phyloP scores from a whole-genome alignment of 2,329 filamentous ascomycete species.

The Microdochium nivale region DNA sequence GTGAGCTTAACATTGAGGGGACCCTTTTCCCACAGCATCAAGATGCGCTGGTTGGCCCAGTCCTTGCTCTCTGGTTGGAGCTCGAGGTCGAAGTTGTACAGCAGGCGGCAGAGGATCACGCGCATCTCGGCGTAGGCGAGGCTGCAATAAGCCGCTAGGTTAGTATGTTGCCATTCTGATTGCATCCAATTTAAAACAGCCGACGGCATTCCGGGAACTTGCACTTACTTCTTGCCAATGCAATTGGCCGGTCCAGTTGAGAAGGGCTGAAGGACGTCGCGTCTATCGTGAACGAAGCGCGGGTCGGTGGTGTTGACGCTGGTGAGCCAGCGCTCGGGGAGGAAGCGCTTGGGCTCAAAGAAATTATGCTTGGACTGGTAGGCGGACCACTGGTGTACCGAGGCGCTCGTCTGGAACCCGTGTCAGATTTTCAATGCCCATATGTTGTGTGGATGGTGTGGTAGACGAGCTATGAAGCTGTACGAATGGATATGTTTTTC shows the following conservation, averaged over 20 bases:
- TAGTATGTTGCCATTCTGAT: too few species aligned
- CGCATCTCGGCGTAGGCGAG: constrained; percentile 42
- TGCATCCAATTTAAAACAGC: too few species aligned
- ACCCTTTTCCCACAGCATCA: constrained; percentile 30
- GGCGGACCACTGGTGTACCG: constrained; percentile 3
- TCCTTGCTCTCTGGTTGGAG: constrained; percentile 24
- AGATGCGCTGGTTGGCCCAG: constrained; percentile 32
- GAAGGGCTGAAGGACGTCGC: constrained; percentile 37
- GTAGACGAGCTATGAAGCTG: too few species aligned
- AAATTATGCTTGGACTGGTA: constrained; percentile 1
- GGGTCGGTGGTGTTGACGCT: constrained; percentile 11
- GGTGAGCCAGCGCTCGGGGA: constrained; percentile 4
- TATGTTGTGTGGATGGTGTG: not conserved
- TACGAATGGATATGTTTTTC: too few species aligned
- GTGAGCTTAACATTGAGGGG: constrained; percentile 25
- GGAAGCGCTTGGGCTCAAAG: constrained; percentile 2
- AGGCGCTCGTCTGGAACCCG: not conserved
- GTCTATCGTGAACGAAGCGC: constrained; percentile 30
- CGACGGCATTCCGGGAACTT: too few species aligned
- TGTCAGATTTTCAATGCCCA: not conserved
- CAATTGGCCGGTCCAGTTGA: constrained; percentile 39
- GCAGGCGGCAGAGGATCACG: constrained; percentile 33
- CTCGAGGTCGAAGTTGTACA: constrained; percentile 40
- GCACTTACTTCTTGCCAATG: constrained; percentile 38
- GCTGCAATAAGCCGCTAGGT: too few species aligned